Conservation (phyloP, 305 asterid genomes). For the Fraxinus latifolia region DNA sequence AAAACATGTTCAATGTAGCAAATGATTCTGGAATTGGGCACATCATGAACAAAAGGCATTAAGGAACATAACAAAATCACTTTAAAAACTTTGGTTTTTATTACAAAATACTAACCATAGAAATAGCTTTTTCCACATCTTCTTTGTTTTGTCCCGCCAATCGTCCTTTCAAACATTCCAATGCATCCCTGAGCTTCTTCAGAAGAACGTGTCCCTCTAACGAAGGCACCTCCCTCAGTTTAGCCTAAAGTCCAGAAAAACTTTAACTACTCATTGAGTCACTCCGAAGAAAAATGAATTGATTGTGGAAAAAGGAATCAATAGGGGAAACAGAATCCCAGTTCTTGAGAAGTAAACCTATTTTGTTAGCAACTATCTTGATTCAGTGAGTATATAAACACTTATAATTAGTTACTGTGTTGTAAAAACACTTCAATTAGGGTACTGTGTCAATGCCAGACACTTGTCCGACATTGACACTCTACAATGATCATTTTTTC, state of each 20-base stretch:
- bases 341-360: not conserved
- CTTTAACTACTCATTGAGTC: not conserved
- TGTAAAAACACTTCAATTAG: not conserved
- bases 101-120: conserved; percentile 56
- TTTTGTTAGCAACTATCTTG: not conserved
- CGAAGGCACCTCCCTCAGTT: conserved; percentile 83
- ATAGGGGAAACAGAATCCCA: not conserved
- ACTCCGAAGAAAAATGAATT: not conserved
- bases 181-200: conserved; percentile 95
- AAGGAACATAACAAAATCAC: not conserved
- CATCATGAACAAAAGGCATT: not conserved
- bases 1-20: not conserved
- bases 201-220: conserved; percentile 94
- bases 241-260: conserved; percentile 55
- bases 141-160: conserved; percentile 78
- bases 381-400: not conserved
- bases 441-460: not conserved
- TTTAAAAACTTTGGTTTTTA: not conserved
- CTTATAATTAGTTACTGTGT: not conserved
- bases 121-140: conserved; percentile 84
- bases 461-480: not conserved
- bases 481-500: not conserved
- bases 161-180: conserved; percentile 81
- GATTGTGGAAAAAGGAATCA: not conserved
- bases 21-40: not conserved